Evolutionary conservation across 345 rosid species (phyloP).

Genomic region (Clausena lansium): DNA sequence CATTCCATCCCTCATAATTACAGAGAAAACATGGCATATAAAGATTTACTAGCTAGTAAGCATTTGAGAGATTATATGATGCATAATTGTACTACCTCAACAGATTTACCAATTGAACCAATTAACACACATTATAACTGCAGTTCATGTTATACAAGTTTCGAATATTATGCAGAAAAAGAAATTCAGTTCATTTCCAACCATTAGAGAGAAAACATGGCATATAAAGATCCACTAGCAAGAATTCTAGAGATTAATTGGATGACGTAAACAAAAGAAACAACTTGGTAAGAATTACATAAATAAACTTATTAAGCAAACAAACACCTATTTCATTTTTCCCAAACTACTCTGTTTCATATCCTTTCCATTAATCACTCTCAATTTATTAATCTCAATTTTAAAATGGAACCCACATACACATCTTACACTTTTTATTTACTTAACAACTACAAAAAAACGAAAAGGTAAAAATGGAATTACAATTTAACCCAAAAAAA

Average conservation of each 20-base stretch:
- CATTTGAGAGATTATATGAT: background rate
- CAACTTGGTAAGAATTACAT: background rate
- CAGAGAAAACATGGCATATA: background rate
- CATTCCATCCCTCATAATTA: background rate
- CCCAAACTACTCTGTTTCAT: background rate
- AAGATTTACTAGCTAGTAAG: background rate
- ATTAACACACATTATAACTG: background rate
- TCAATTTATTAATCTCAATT: background rate
- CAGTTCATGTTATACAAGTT: background rate
- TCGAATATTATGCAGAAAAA: no score
- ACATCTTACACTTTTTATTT: background rate
- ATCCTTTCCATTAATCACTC: background rate
- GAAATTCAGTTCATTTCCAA: background rate
- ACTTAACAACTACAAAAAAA: no score
- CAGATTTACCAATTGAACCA: no score
- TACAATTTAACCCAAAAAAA: background rate
- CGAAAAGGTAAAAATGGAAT: background rate
- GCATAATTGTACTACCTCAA: background rate
- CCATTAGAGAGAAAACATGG: background rate
- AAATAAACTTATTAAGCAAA: no score
- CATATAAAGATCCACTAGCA: background rate
- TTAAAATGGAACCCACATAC: background rate
- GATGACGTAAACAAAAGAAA: background rate
- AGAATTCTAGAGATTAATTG: background rate
- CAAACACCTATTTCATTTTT: background rate